Evolutionary conservation across 176 grass and related monocot genomes (phyloP), one percentile per base, ranked within the genome.

Genomic region (Elaeis guineensis): DNA sequence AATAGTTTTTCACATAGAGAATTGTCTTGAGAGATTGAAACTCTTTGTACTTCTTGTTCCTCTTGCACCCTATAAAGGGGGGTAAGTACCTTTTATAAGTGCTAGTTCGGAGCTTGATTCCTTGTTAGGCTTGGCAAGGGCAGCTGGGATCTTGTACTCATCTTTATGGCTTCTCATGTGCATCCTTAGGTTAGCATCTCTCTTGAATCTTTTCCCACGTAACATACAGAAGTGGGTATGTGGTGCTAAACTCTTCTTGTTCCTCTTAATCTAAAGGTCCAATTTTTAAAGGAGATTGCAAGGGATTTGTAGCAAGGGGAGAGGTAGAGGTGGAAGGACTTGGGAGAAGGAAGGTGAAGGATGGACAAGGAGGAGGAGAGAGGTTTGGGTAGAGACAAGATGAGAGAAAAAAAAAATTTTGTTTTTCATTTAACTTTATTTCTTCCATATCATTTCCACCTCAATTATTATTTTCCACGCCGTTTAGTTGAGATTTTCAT

Each of bases 131-230:
- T 70, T 70, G 49, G 67, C 55, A 26, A 70, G 54, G 55, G 67
- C 67, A 70, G 67, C 55, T n/a, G 67, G 55, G 50, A 35, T 70
- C 32, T 70, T 70, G 67, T 70, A 50, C 55, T 70, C 67, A 4
- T 70, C 67, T 4, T 52, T 52, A 19, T 70, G 67, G 16, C 67
- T 55, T 70, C 67, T 70, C 55, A 70, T 70, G 39, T 70, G 55
- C 67, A 70, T 70, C 67, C 67, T 70, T 24, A 70, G 21, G 20
- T 70, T 70, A 22, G 67, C 67, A 70, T 70, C 55, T 50, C 67
- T 70, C 55, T 70, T 59, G 55, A 59, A 70, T 19, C 55, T 55
- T 55, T 70, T 70, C 49, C 67, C 67, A 23, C 23, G 3, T 23
- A 23, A 23, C 23, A 23, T 23, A 23, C 23, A 23, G 1, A 23